Base-by-base conservation (phyloP, 768 basidiomycete species). In the Termitomyces sp. region DNA sequence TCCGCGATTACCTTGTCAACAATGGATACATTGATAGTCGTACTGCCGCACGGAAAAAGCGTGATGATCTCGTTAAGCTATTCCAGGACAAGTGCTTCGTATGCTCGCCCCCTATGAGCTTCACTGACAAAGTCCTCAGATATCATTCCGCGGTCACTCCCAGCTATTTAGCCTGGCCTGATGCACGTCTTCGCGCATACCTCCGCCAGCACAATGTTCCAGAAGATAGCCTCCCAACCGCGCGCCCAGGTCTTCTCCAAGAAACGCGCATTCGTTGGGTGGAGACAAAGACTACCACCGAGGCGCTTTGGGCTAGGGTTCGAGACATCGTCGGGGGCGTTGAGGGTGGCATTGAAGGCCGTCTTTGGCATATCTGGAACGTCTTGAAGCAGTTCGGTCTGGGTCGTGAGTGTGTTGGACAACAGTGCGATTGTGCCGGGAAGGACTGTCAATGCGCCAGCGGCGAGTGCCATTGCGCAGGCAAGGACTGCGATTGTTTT, bases 131-230 rank as follows among this genome's bases (percentile, higher is more conserved):
- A 31, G 6, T 83, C 67, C 85, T 83, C 64, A 76, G 75, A 54
- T 81, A 85, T 45, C 63, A 64, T 14, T 61, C 66, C 12, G 64
- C 68, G 1, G 64, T 74, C 37, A 77, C 79, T 1, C 77, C 85
- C 2, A 73, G 83, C 2, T 97, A 96, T 71, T 75, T 95, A 50
- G 79, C 81, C 10, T 98, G 96, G 96, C 91, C 92, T 12, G 95
- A 98, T 65, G 91, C 94, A 3, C 82, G 95, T 33, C 83, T 98
- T 28, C 86, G 94, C 46, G 93, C 89, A 1, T 97, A 91, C 71
- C 80, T 98, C 19, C 81, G 93, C 44, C 83, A 89, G 65, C 80
- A 82, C 60, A 89, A 87, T 49, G 65, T 96, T 30, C 74, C 79
- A 59, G 92, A 95, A 63, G 77, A 77, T n/a, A 74, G 76, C 49